Conservation (phyloP, 2,329 filamentous ascomycete species). For the Plectosphaerella cucumerina region DNA sequence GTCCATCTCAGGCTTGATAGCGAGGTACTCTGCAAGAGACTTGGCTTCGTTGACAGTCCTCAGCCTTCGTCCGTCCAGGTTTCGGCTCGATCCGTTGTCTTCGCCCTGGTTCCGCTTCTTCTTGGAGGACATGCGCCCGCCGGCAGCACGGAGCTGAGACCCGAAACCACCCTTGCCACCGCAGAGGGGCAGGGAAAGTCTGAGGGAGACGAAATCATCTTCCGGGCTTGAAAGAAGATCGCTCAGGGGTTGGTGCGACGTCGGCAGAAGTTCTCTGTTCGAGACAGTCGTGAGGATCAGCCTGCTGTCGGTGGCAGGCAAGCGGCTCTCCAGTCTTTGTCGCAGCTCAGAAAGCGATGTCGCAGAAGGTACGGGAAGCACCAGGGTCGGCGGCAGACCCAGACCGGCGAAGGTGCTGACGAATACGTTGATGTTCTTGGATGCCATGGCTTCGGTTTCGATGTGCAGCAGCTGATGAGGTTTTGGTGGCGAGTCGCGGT, state of each 20-base stretch:
- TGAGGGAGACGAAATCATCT: slow-evolving; percentile 75
- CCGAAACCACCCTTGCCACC: slow-evolving; percentile 98
- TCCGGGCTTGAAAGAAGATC: slow-evolving; percentile 52
- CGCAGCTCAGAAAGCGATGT: slow-evolving; percentile 66
- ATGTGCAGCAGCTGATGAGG: too few relatives aligned
- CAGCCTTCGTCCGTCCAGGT: slow-evolving; percentile 83
- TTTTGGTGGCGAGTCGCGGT: too few relatives aligned
- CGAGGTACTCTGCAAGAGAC: slow-evolving; percentile 87
- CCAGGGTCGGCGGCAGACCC: slow-evolving; percentile 75
- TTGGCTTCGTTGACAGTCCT: slow-evolving; percentile 95
- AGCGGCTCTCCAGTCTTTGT: slow-evolving; percentile 54
- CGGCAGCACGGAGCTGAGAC: slow-evolving; percentile 91
- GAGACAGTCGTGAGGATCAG: slow-evolving; percentile 79
- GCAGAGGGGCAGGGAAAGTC: slow-evolving; percentile 72
- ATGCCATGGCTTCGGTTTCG: slow-evolving; percentile 39
- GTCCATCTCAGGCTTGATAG: slow-evolving; percentile 97
- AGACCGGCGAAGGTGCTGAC: slow-evolving; percentile 81
- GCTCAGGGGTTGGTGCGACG: slow-evolving; percentile 52
- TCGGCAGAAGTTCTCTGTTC: slow-evolving; percentile 62
- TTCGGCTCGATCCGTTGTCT: slow-evolving; percentile 85
- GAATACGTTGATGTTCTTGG: slow-evolving; percentile 69
- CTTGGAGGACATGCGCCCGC: slow-evolving; percentile 94
- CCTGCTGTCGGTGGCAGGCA: slow-evolving; percentile 52
- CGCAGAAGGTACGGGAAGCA: slow-evolving; percentile 65
- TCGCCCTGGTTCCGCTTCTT: slow-evolving; percentile 83